These are phyloP conservation scores for Aspergillus pseudotamarii DNA, from an alignment of 2,329 filamentous ascomycete genomes.

Conservation along the genomic window DNA sequence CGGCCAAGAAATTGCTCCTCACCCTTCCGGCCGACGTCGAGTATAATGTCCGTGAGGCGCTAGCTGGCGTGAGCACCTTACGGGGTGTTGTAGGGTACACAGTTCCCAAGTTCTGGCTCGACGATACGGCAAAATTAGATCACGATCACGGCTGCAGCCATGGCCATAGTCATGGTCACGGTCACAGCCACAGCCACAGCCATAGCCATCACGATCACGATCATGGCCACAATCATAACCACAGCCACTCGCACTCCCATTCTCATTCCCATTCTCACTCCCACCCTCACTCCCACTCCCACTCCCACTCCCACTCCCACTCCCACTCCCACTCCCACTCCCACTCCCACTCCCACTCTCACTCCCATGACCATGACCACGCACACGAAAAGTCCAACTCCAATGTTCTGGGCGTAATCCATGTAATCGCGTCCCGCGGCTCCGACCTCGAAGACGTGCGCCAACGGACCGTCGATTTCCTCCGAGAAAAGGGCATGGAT, in stretches of 20 bases:
- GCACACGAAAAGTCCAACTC: conserved; percentile 21
- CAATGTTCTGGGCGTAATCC: conserved; percentile 76
- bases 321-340: conserved; percentile 26
- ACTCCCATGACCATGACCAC: conserved; percentile 25
- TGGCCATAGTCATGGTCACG: conserved; percentile 30
- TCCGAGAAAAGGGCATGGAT: conserved; percentile 73
- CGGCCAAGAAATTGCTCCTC: conserved; percentile 79
- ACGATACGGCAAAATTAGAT: conserved; percentile 60
- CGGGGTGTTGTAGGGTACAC: conserved; percentile 84
- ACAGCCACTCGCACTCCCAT: conserved; percentile 33
- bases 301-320: conserved; percentile 35
- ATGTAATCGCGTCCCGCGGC: conserved; percentile 73
- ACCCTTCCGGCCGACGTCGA: conserved; percentile 83
- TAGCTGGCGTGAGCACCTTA: conserved; percentile 80
- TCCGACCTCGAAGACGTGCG: conserved; percentile 82
- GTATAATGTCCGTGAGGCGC: conserved; percentile 81
- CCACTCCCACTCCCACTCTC: conserved; percentile 25
- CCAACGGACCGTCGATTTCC: conserved; percentile 72
- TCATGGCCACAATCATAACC: conserved; percentile 32
- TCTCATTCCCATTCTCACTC: conserved; percentile 34
- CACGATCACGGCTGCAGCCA: conserved; percentile 44
- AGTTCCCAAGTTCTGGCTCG: conserved; percentile 89
- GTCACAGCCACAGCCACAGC: conserved; percentile 33
- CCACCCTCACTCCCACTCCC: conserved; percentile 30
- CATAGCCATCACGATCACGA: conserved; percentile 30